Conservation (phyloP, 139 green algal genomes). For the Chlorella sp. region DNA sequence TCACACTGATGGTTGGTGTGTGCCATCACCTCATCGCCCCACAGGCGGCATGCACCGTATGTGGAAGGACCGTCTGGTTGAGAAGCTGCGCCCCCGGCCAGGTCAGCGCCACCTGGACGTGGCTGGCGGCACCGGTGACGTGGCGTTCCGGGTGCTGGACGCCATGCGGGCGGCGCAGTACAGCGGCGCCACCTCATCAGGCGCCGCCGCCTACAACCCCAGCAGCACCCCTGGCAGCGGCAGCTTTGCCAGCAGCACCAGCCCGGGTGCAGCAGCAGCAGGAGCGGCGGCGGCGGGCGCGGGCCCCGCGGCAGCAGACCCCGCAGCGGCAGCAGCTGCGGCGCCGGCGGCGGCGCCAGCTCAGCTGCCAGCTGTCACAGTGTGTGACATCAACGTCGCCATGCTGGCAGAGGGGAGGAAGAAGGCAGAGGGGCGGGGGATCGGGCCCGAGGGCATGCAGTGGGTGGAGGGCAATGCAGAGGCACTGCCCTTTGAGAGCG, state of each 20-base stretch:
- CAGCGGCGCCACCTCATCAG: slow-evolving; percentile 13
- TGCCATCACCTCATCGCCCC: background rate
- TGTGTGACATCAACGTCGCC: slow-evolving; percentile 96
- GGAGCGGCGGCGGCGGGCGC: background rate
- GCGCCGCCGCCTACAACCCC: background rate
- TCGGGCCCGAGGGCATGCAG: slow-evolving; percentile 52
- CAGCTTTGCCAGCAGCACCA: background rate
- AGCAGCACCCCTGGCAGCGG: background rate
- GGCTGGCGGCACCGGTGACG: slow-evolving; percentile 95
- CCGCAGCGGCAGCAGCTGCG: background rate
- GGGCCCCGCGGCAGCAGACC: background rate
- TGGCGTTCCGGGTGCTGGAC: slow-evolving; percentile 85
- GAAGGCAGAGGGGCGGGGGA: slow-evolving; percentile 59
- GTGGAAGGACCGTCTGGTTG: slow-evolving; percentile 96
- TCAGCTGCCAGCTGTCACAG: slow-evolving; percentile 56
- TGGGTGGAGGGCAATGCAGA: slow-evolving; percentile 94
- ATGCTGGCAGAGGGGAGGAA: slow-evolving; percentile 92
- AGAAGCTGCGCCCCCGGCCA: slow-evolving; percentile 81
- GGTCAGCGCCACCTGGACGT: slow-evolving; percentile 96
- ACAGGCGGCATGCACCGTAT: slow-evolving; percentile 88
- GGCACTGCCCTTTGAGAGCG: slow-evolving; percentile 80
- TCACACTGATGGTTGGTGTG: too few species aligned
- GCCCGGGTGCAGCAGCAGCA: slow-evolving; percentile 30
- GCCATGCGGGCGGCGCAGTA: slow-evolving; percentile 66
- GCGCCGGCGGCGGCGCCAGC: background rate